Evolutionary conservation across 148 eudicot genomes (phyloP).

Genomic region (Amaranthus palmeri): DNA sequence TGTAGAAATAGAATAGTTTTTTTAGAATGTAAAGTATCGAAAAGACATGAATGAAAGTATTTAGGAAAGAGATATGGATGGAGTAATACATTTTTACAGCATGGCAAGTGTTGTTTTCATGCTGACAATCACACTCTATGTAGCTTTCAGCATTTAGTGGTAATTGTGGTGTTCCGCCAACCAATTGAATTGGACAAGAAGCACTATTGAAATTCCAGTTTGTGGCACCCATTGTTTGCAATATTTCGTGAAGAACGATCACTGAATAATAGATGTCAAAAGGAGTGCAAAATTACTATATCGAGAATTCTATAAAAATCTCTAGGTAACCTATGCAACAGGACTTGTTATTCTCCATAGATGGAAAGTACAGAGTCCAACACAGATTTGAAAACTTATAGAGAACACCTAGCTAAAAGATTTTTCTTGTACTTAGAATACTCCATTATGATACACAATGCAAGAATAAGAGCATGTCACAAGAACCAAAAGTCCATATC

Average conservation of each 20-base stretch:
- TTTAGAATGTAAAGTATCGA: neutral
- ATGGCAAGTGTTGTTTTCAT: constrained; percentile 50
- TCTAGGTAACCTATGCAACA: neutral
- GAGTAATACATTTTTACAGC: constrained; percentile 50
- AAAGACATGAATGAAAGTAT: neutral
- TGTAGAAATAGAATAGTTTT: neutral
- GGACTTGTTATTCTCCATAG: neutral
- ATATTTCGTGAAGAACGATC: constrained; percentile 47
- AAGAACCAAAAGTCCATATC: too few relatives aligned
- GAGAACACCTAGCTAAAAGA: neutral
- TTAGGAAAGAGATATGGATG: constrained; percentile 10
- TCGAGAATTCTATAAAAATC: neutral
- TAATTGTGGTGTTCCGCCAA: constrained; percentile 28
- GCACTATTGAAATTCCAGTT: constrained; percentile 47
- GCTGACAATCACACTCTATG: constrained; percentile 48
- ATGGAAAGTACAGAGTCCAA: neutral
- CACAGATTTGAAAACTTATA: neutral
- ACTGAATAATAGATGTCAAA: constrained; percentile 27
- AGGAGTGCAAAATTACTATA: neutral
- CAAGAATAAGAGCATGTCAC: too few relatives aligned
- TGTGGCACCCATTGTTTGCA: constrained; percentile 48
- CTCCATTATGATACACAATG: neutral
- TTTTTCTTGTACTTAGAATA: neutral
- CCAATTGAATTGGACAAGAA: constrained; percentile 41
- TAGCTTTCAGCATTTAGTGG: constrained; percentile 32